Evolutionary conservation across 2,329 filamentous ascomycete species (phyloP).

Genomic region (Diaporthe amygdali): DNA sequence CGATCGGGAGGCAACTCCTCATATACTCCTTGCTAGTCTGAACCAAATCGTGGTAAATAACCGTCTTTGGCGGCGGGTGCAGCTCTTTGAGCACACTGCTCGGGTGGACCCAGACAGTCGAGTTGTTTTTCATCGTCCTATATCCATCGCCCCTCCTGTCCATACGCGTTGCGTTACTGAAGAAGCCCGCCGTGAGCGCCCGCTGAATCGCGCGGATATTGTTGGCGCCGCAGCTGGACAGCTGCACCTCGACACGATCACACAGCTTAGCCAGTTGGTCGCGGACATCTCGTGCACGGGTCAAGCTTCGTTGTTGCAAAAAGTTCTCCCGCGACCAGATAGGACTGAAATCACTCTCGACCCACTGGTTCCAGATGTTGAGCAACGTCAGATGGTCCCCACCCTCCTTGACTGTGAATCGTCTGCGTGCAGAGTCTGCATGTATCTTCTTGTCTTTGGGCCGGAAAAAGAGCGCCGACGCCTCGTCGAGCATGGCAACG

Average conservation of each 20-base stretch:
- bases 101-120: constrained; percentile 91
- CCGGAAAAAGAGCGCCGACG: constrained; percentile 87
- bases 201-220: constrained; percentile 85
- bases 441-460: constrained; percentile 98
- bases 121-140: constrained; percentile 87
- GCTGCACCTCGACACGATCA: constrained; percentile 86
- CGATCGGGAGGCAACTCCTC: constrained; percentile 83
- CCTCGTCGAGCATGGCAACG: constrained; percentile 92
- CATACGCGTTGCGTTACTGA: constrained; percentile 86
- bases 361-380: constrained; percentile 96
- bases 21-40: constrained; percentile 92
- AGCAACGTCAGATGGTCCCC: constrained; percentile 89
- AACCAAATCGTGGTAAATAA: constrained; percentile 86
- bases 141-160: constrained; percentile 87
- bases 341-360: constrained; percentile 85
- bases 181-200: constrained; percentile 89
- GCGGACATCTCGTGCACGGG: constrained; percentile 85
- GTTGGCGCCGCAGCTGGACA: constrained; percentile 69
- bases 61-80: constrained; percentile 78
- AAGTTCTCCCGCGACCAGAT: constrained; percentile 95
- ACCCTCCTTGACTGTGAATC: constrained; percentile 89
- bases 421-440: constrained; percentile 85
- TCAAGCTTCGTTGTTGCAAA: constrained; percentile 87
- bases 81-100: constrained; percentile 79
- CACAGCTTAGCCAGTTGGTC: constrained; percentile 93